A percentile compares a stretch with the other conserved stretches of the same genome.
These are phyloP conservation scores for Nicotiana rustica DNA, from an alignment of 305 asterid species.

Conservation along the genomic window DNA sequence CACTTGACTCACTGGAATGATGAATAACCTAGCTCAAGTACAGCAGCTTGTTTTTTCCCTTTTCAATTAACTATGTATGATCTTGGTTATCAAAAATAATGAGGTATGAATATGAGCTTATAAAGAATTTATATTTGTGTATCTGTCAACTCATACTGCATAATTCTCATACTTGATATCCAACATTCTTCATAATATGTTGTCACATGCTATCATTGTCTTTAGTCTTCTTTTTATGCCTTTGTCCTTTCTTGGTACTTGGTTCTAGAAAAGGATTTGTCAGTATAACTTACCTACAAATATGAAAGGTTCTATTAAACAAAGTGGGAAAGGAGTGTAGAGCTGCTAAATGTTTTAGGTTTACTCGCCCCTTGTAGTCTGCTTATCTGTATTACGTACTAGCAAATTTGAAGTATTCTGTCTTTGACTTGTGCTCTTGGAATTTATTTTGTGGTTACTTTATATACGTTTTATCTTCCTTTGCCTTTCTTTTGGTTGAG, in stretches of 20 bases:
- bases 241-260: not conserved
- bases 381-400: not conserved
- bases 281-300: not conserved
- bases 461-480: not conserved
- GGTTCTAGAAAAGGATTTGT: not conserved
- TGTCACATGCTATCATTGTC: not conserved
- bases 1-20: slow-evolving; percentile 10
- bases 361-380: not conserved
- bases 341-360: not conserved
- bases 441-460: not conserved
- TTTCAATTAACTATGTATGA: not conserved
- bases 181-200: not conserved
- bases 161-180: not conserved
- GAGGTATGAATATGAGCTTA: not conserved
- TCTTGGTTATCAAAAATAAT: not conserved
- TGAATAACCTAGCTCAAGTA: not conserved
- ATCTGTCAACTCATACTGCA: not conserved
- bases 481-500: not conserved
- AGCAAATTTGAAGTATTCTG: not conserved
- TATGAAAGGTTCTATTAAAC: not conserved
- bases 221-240: not conserved
- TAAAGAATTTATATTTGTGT: not conserved
- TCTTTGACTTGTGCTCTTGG: not conserved
- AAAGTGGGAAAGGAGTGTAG: not conserved
- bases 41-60: not conserved